Evolutionary conservation across 176 grass and related monocot species (phyloP), one percentile per base, ranked within the genome.

Genomic region (Carex parvula): DNA sequence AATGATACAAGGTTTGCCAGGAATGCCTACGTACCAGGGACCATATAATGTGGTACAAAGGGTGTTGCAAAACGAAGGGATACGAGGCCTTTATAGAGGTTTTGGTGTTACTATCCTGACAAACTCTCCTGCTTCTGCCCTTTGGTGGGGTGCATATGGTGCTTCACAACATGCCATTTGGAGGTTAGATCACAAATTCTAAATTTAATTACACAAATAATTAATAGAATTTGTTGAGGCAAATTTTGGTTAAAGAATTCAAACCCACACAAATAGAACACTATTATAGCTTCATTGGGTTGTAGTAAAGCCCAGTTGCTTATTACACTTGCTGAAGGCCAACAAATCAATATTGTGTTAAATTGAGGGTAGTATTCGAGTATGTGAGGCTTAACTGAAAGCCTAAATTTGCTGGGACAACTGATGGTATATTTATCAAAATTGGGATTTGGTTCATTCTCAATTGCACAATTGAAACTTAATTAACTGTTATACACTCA

Each of bases 141-240:
- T 98, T 86, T 98, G 96, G 96, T 98, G 96, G 96, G 88, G 96
- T 80, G 71, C 91, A 70, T 95, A 98, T 85, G 93, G 91, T 86
- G 88, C 88, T 37, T 89, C 89, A 76, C 96, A 98, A 83, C 96
- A 98, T 87, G 86, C 91, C 48, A 93, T 98, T 75, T 98, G 96
- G 96, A 98, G 89, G 95, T 94, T 14, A 46, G 82, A 55, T 48
- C 80, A 35, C 37, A 32, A 56, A 56, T 55, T 3, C 4, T 30
- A 77, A 55, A 77, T 48, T 56, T 77, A 55, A 77, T 77, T 54
- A 56, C 50, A 56, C 6, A 26, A 77, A 56, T 55, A 77, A 17
- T 77, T n/a, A n/a, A 22, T 18, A 14, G 26, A 77, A 77, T 77
- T n/a, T 17, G 21, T 56, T 17, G 6, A 77, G 50, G 2, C 3